Conservation (phyloP, 352 stramenopile genomes). For the Phytophthora crassamura region DNA sequence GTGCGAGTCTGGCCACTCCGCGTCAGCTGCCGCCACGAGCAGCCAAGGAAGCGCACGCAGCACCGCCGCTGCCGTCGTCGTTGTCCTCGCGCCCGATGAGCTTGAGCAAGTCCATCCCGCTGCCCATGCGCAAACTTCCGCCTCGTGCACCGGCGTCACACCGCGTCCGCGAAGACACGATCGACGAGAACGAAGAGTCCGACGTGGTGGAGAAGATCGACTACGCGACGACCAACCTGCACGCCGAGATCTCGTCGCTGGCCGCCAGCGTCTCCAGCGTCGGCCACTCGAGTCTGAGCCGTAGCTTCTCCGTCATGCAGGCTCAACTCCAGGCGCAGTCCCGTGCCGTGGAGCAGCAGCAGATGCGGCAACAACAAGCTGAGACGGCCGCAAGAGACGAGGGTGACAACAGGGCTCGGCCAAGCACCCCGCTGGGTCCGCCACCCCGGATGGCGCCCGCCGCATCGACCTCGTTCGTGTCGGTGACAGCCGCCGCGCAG, state of each 20-base stretch:
- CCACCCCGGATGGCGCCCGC: conserved; percentile 25
- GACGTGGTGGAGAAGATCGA: conserved; percentile 72
- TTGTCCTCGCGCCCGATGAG: conserved; percentile 74
- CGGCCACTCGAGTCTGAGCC: conserved; percentile 72
- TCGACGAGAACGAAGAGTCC: conserved; percentile 55
- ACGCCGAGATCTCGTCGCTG: conserved; percentile 84
- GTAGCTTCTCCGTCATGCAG: conserved; percentile 75
- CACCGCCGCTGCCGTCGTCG: conserved; percentile 56
- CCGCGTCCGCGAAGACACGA: conserved; percentile 31
- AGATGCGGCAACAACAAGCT: conserved; percentile 18
- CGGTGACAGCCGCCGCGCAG: conserved; percentile 40
- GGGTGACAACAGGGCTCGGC: conserved; percentile 8
- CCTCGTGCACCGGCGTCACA: conserved; percentile 28
- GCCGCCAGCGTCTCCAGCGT: conserved; percentile 82
- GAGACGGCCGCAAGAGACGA: conserved; percentile 15
- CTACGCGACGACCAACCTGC: conserved; percentile 74
- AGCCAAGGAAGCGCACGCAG: conserved; percentile 26
- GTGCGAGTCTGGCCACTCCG: conserved; percentile 30
- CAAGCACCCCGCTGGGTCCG: conserved; percentile 31
- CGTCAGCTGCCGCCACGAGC: conserved; percentile 28
- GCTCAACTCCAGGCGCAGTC: conserved; percentile 41
- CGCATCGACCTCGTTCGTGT: conserved; percentile 48
- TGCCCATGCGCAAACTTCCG: conserved; percentile 49
- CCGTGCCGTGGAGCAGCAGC: conserved; percentile 19
- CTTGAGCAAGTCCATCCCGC: conserved; percentile 83